Evolutionary conservation across 305 asterid genomes (phyloP).

Genomic region (Nicotiana rustica): DNA sequence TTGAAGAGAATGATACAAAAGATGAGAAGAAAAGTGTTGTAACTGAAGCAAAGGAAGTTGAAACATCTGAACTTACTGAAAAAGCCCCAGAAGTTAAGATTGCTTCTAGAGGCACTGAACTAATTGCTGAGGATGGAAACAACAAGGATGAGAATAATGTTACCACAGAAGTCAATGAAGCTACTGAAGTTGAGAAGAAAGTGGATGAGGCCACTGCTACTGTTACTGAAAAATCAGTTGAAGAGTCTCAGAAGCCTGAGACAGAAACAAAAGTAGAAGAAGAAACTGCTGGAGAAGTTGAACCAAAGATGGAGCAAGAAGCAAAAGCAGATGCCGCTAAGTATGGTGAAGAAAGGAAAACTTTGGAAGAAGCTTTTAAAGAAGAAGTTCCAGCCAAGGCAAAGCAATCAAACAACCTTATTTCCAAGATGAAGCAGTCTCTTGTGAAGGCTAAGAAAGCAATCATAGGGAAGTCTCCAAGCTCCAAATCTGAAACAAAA

Average conservation of each 20-base stretch:
- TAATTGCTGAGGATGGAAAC: constrained; percentile 34
- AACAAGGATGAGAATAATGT: constrained; percentile 30
- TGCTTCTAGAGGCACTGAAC: constrained; percentile 33
- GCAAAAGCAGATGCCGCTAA: constrained; percentile 40
- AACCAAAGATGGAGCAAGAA: constrained; percentile 3
- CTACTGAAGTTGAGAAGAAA: constrained; percentile 37
- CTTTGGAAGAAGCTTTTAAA: constrained; percentile 45
- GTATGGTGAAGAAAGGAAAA: constrained; percentile 39
- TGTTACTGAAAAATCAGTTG: constrained; percentile 35
- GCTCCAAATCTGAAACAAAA: constrained; percentile 57
- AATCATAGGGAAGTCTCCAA: constrained; percentile 75
- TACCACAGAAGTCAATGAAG: constrained; percentile 33
- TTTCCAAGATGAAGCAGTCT: constrained; percentile 85
- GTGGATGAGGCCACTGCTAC: constrained; percentile 34
- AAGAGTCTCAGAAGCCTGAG: constrained; percentile 27
- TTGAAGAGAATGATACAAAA: constrained; percentile 26
- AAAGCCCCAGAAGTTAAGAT: constrained; percentile 43
- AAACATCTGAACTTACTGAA: constrained; percentile 38
- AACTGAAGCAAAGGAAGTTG: constrained; percentile 41
- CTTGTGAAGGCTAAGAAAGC: constrained; percentile 94
- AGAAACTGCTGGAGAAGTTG: constrained; percentile 41
- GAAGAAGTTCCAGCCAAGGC: constrained; percentile 67
- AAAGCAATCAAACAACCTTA: constrained; percentile 65
- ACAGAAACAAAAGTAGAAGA: constrained; percentile 39
- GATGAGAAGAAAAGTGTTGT: constrained; percentile 43